Percentiles rank a stretch among this genome's conserved stretches.
Evolutionary conservation across 2,329 filamentous ascomycete species (phyloP).

Genomic region (Ophiocordyceps robertsii): DNA sequence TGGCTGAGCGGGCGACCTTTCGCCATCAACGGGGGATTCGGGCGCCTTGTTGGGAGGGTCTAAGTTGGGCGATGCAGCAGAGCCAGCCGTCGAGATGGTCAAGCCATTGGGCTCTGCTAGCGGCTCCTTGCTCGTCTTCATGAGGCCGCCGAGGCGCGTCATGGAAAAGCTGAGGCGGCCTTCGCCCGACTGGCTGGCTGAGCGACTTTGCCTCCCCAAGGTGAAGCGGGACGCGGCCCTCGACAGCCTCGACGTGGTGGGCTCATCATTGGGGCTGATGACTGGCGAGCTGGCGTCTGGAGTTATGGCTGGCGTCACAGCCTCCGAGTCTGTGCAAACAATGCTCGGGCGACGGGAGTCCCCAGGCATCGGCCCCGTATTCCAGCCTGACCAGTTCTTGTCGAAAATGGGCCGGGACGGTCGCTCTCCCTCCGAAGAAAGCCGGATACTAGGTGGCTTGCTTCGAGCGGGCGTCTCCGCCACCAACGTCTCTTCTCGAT

Average conservation of each 20-base stretch:
- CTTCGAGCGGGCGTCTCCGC: constrained; percentile 12
- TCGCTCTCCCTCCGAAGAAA: constrained; percentile 41
- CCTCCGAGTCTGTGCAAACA: constrained; percentile 31
- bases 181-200: constrained; percentile 45
- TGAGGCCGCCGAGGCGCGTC: constrained; percentile 37
- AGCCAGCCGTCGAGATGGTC: constrained; percentile 12
- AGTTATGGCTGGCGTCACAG: constrained; percentile 22
- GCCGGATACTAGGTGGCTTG: constrained; percentile 35
- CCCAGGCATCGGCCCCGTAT: constrained; percentile 15
- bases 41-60: constrained; percentile 8
- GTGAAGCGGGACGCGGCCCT: constrained; percentile 44
- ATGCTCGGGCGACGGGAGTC: constrained; percentile 38
- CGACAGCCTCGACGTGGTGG: constrained; percentile 38
- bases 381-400: constrained; percentile 24
- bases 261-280: constrained; percentile 37
- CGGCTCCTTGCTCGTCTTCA: constrained; percentile 36
- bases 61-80: constrained; percentile 10
- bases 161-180: constrained; percentile 44
- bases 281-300: constrained; percentile 21
- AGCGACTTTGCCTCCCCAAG: constrained; percentile 35
- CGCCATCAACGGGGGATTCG: constrained; percentile 10
- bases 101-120: constrained; percentile 12
- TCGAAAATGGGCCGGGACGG: constrained; percentile 34
- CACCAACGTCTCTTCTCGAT: constrained; percentile 12
- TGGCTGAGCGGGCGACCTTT: constrained; percentile 3